Conservation (phyloP, 2,329 filamentous ascomycete species). For the Teratosphaeria gauchensis region DNA sequence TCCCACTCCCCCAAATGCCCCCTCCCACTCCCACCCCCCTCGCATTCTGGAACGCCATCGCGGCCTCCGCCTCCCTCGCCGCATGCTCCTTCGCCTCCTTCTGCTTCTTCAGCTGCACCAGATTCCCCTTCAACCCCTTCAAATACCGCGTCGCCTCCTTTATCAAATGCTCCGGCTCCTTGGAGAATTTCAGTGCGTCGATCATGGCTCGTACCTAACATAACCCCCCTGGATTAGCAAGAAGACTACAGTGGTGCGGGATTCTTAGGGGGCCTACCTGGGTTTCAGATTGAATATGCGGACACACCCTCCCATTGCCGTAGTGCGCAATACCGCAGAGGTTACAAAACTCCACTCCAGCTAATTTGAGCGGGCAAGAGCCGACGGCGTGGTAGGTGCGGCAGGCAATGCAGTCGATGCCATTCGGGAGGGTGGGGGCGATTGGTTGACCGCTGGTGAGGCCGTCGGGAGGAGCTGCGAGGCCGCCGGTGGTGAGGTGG, state of each 20-base stretch:
- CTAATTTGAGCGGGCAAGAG: conserved; percentile 51
- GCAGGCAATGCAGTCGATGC: conserved; percentile 45
- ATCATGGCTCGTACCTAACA: conserved; percentile 54
- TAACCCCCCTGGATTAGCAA: not conserved
- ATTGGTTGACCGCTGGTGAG: not conserved
- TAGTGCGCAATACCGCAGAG: conserved; percentile 56
- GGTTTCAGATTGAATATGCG: conserved; percentile 52
- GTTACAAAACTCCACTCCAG: conserved; percentile 52
- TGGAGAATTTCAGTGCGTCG: conserved; percentile 49
- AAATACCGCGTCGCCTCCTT: conserved; percentile 48
- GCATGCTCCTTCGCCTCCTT: conserved; percentile 8
- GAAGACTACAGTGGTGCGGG: not conserved
- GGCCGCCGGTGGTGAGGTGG: not conserved
- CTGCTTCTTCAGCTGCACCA: conserved; percentile 45
- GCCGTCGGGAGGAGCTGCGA: conserved; percentile 2
- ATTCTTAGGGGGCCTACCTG: conserved; percentile 16
- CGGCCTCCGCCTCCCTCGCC: conserved; percentile 6
- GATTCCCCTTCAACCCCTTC: conserved; percentile 44
- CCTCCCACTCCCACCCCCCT: not conserved
- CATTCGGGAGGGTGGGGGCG: conserved; percentile 4
- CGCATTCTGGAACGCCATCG: conserved; percentile 2
- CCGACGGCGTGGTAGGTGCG: conserved; percentile 44
- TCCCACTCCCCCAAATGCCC: not conserved
- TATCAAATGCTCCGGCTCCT: conserved; percentile 45
- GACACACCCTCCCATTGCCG: conserved; percentile 47